phyloP scores from a whole-genome alignment of 2,329 filamentous ascomycete genomes.

The Pseudogymnoascus destructans region DNA sequence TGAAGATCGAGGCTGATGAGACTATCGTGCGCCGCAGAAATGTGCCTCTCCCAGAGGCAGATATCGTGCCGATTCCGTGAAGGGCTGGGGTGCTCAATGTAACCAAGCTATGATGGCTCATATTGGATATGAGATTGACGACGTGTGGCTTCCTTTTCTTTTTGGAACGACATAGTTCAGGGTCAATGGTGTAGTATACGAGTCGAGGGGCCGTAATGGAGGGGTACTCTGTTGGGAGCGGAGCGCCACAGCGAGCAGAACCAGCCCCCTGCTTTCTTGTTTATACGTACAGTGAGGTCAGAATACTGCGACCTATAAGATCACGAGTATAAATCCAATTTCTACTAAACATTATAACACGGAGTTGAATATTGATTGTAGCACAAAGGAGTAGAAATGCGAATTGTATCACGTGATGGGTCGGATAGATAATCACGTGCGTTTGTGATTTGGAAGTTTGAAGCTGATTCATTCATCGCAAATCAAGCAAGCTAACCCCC shows the following conservation, averaged over 20 bases:
- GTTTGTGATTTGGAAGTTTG: background rate
- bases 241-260: background rate
- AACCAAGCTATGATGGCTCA: background rate
- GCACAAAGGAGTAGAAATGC: background rate
- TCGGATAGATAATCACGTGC: no score
- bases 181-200: background rate
- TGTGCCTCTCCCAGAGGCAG: background rate
- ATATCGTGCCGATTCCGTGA: conserved; percentile 4
- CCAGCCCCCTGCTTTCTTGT: background rate
- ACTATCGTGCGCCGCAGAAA: conserved; percentile 25
- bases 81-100: background rate
- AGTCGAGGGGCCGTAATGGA: background rate
- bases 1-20: conserved; percentile 22
- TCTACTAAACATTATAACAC: background rate
- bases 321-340: background rate
- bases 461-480: conserved; percentile 4
- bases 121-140: background rate
- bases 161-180: background rate
- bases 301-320: background rate
- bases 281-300: background rate
- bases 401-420: background rate
- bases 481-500: background rate
- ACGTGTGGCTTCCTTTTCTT: background rate
- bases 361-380: background rate
- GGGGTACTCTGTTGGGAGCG: background rate